phyloP scores from a whole-genome alignment of 208 protist species.

The Trypanosoma avium region DNA sequence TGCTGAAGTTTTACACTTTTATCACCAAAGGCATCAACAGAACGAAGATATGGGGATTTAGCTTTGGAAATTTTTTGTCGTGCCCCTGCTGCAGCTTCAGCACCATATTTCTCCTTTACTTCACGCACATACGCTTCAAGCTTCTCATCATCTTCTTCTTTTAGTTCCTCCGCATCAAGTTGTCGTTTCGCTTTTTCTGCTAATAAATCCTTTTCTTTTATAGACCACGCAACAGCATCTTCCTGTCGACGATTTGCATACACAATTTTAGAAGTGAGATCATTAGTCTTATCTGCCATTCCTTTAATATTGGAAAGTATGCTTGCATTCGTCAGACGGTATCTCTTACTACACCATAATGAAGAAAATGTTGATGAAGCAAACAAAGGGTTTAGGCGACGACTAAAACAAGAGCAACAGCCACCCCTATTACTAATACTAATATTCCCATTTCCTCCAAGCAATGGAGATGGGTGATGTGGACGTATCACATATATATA shows the following conservation, averaged over 20 bases:
- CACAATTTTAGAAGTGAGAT: conserved; percentile 74
- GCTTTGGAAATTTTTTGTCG: conserved; percentile 43
- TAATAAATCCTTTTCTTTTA: conserved; percentile 79
- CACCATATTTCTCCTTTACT: conserved; percentile 47
- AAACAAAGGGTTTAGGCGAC: neutral
- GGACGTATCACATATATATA: neutral
- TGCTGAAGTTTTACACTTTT: conserved; percentile 81
- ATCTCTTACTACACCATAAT: conserved; percentile 11
- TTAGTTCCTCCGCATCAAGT: conserved; percentile 49
- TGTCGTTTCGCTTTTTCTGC: conserved; percentile 71
- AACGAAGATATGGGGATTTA: conserved; percentile 65
- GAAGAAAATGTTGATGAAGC: neutral
- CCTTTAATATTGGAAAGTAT: conserved; percentile 66
- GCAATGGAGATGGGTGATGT: neutral
- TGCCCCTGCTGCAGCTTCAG: conserved; percentile 53
- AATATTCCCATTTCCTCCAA: neutral
- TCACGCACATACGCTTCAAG: conserved; percentile 54
- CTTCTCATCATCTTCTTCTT: conserved; percentile 42
- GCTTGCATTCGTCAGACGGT: conserved; percentile 73
- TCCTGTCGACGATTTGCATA: conserved; percentile 70
- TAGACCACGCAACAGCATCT: conserved; percentile 71
- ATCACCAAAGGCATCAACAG: conserved; percentile 84
- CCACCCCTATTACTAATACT: neutral
- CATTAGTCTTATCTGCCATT: conserved; percentile 65
- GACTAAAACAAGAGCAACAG: no score